phyloP scores from a whole-genome alignment of 1,139 yeast genomes.

The Candida anutae region DNA sequence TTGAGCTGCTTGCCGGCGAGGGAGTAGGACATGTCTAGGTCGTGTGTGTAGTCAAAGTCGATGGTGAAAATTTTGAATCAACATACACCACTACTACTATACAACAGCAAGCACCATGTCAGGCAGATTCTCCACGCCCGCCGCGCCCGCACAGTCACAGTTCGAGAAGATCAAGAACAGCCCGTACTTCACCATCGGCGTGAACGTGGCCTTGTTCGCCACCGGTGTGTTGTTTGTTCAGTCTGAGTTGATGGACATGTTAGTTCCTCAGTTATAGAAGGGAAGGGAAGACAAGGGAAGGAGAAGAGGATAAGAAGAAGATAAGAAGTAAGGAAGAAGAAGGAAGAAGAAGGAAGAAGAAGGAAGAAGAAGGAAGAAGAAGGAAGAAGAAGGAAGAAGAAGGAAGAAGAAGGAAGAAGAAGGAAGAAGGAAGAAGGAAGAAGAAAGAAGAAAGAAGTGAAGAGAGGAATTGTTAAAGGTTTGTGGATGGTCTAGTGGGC shows the following conservation, averaged over 20 bases:
- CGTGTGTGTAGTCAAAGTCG: slow-evolving; percentile 1
- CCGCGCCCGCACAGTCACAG: slow-evolving; percentile 22
- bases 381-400: no score
- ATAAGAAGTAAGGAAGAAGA: no score
- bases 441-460: no score
- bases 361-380: no score
- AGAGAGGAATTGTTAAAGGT: no score
- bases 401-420: no score
- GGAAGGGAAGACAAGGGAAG: background rate
- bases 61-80: slow-evolving; percentile 2
- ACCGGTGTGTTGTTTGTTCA: slow-evolving; percentile 71
- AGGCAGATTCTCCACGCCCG: slow-evolving; percentile 10
- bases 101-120: slow-evolving; percentile 7
- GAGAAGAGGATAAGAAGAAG: no score
- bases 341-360: no score
- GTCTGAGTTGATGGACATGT: slow-evolving; percentile 72
- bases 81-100: background rate
- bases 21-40: slow-evolving; percentile 37
- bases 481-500: no score
- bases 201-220: slow-evolving; percentile 57
- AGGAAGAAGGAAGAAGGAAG: no score
- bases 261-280: slow-evolving; percentile 61
- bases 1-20: slow-evolving; percentile 73
- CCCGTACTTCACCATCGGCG: slow-evolving; percentile 57
- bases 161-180: slow-evolving; percentile 48